Evolutionary conservation across 768 basidiomycete genomes (phyloP), one percentile per base, ranked within the genome.

Genomic region (Suillus discolor): DNA sequence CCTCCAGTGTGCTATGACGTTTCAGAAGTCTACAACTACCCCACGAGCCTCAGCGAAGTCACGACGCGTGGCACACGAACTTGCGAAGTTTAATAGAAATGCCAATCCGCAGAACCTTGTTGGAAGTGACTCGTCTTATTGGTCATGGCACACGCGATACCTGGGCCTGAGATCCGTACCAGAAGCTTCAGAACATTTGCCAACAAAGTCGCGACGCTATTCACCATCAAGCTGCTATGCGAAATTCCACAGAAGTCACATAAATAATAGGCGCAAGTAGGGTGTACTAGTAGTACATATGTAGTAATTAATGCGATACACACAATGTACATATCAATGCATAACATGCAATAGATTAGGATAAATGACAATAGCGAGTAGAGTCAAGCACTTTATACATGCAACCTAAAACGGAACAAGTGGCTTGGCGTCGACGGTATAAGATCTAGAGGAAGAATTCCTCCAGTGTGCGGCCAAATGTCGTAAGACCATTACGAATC

Each of bases 401-500:
- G 25, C 25, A 41, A 25, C 16, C 57, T 20, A 18, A 5, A 60
- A 31, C 18, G 6, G 6, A 28, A 20, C 23, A 42, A 60, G 41
- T 6, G 18, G 9, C 25, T 42, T 20, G 25, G 15, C 23, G 8
- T 42, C 25, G 2, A 12, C 12, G 28, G 18, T 34, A 55, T 36
- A 20, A 36, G 28, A 38, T 20, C 69, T 57, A 75, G 47, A 59
- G 57, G 72, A 83, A 83, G 69, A 82, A 83, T 42, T 79, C 75
- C 59, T 71, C 70, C 4, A 83, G 66, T 34, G 74, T 70, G 47
- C 72, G 72, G 2, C 80, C 83, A 47, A 85, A 79, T 44, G 80
- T 78, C 25, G 71, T 66, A 49, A 85, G 68, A 11, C 81, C 84
- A 18, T 76, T 73, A 54, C 82, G 76, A 69, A 86, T 85, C 31